Percentiles rank a stretch among this genome's conserved stretches.
Conservation (phyloP, 371 early-diverging fungal species). For the Mucor piriformis region DNA sequence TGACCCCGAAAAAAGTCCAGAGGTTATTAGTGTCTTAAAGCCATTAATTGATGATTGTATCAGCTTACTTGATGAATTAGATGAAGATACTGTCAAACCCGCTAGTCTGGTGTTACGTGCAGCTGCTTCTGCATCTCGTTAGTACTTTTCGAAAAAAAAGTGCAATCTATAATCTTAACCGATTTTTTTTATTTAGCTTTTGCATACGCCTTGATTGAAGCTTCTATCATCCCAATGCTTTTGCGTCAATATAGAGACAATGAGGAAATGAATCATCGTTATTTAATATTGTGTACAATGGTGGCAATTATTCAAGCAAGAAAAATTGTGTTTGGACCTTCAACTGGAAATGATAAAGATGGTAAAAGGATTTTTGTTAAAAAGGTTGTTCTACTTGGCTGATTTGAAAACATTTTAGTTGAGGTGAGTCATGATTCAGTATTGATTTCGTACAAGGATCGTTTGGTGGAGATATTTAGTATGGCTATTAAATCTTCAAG, state of each 20-base stretch:
- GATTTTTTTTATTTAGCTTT: background rate
- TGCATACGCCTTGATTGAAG: slow-evolving; percentile 15
- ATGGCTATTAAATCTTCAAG: slow-evolving; percentile 55
- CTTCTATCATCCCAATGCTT: slow-evolving; percentile 7
- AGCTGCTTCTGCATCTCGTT: slow-evolving; percentile 67
- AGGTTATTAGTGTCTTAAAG: slow-evolving; percentile 29
- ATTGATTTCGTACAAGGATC: slow-evolving; percentile 62
- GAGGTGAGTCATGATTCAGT: slow-evolving; percentile 43
- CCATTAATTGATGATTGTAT: slow-evolving; percentile 70
- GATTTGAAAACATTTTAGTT: too few species aligned
- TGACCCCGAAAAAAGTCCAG: slow-evolving; percentile 44
- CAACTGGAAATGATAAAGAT: background rate
- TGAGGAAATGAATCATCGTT: slow-evolving; percentile 4
- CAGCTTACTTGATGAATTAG: slow-evolving; percentile 66
- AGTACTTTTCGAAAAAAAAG: background rate
- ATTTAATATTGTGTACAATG: slow-evolving; percentile 22
- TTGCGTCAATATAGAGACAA: slow-evolving; percentile 21
- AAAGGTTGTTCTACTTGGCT: background rate
- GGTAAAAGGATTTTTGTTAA: background rate
- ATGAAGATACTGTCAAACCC: slow-evolving; percentile 68
- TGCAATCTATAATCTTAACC: background rate
- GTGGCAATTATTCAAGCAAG: slow-evolving; percentile 26
- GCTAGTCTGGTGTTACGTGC: slow-evolving; percentile 68
- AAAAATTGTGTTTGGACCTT: slow-evolving; percentile 18
- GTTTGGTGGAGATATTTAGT: slow-evolving; percentile 63